phyloP scores from a whole-genome alignment of 257 asterid genomes.

The Fraxinus americana region DNA sequence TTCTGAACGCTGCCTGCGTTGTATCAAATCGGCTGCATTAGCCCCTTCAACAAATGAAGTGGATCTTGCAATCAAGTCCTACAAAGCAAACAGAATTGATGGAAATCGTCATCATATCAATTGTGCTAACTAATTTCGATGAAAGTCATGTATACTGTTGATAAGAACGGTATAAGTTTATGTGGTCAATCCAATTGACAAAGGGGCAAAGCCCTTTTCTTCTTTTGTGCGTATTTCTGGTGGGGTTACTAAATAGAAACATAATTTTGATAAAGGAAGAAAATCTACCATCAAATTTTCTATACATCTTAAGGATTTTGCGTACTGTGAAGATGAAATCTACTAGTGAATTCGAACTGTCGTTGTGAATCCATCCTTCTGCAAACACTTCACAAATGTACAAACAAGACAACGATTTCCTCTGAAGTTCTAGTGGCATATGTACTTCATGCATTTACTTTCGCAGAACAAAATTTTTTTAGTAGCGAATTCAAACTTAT shows the following conservation, averaged over 20 bases:
- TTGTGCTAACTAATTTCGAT: constrained; percentile 10
- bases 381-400: neutral
- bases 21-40: constrained; percentile 86
- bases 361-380: neutral
- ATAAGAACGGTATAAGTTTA: neutral
- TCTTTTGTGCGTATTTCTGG: neutral
- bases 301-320: neutral
- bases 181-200: neutral
- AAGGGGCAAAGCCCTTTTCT: neutral
- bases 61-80: constrained; percentile 85
- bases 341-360: neutral
- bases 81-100: constrained; percentile 40
- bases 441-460: too few relatives aligned
- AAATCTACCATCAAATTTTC: neutral
- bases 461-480: too few relatives aligned
- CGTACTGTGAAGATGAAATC: neutral
- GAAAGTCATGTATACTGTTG: neutral
- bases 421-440: too few relatives aligned
- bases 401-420: too few relatives aligned
- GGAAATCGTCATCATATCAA: constrained; percentile 40
- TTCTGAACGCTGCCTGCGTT: constrained; percentile 85
- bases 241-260: neutral
- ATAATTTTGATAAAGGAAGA: neutral
- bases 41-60: constrained; percentile 67
- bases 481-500: neutral